Evolutionary conservation across 1,139 yeast species (phyloP).

Genomic region (Protomyces arabidopsidicola): DNA sequence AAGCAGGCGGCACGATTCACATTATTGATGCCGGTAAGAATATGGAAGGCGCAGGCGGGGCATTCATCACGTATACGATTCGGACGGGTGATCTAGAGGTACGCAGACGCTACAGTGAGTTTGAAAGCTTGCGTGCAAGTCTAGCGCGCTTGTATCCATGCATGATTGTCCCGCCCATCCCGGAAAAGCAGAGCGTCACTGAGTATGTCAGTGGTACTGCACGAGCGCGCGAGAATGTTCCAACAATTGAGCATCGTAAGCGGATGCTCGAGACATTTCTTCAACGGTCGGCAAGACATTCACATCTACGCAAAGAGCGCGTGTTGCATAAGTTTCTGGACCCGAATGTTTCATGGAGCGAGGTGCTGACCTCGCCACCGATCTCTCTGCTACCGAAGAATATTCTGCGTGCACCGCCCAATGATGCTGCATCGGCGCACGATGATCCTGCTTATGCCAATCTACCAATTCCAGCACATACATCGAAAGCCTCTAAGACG

Average conservation of each 20-base stretch:
- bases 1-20: conserved; percentile 40
- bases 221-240: conserved; percentile 52
- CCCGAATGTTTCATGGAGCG: conserved; percentile 75
- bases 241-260: conserved; percentile 59
- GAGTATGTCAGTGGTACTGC: conserved; percentile 44
- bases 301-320: conserved; percentile 53
- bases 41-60: conserved; percentile 66
- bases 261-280: conserved; percentile 72
- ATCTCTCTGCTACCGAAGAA: conserved; percentile 52
- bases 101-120: conserved; percentile 83
- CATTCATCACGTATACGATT: conserved; percentile 77
- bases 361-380: conserved; percentile 54
- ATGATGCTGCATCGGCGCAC: conserved; percentile 46
- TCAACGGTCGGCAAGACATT: conserved; percentile 63
- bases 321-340: conserved; percentile 75
- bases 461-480: conserved; percentile 58
- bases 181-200: conserved; percentile 71
- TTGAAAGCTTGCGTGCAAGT: conserved; percentile 71
- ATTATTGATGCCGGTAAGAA: conserved; percentile 76
- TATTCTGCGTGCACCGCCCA: conserved; percentile 53
- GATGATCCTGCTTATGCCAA: conserved; percentile 56
- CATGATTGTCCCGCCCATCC: conserved; percentile 83
- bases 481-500: conserved; percentile 38
- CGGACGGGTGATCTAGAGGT: conserved; percentile 50
- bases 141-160: conserved; percentile 75